Evolutionary conservation across 345 rosid genomes (phyloP).

Genomic region (Litchi chinensis): DNA sequence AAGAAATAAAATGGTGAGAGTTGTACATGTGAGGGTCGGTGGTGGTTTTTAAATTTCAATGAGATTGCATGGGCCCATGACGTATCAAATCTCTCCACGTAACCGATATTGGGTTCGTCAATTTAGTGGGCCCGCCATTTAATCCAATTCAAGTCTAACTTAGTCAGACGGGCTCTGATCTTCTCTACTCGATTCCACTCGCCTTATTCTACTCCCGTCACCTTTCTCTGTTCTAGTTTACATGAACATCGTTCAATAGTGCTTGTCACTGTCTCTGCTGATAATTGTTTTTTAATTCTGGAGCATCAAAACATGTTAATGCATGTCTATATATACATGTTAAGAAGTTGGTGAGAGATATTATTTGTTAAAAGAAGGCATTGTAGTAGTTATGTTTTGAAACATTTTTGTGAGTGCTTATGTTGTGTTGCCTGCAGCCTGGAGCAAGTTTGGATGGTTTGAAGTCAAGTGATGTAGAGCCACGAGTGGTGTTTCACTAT

Average conservation of each 20-base stretch:
- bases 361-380: no score
- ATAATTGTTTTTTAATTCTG: background rate
- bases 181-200: background rate
- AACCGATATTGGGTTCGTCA: background rate
- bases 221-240: background rate
- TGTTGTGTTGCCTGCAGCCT: slow-evolving; percentile 44
- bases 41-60: slow-evolving; percentile 17
- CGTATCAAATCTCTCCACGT: background rate
- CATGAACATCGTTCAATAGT: no score
- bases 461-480: slow-evolving; percentile 76
- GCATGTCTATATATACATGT: background rate
- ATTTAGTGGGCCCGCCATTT: slow-evolving; percentile 8
- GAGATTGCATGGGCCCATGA: slow-evolving; percentile 2
- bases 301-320: background rate
- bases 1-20: background rate
- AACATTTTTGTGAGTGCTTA: background rate
- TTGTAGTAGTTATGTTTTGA: no score
- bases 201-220: background rate
- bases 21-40: slow-evolving; percentile 46
- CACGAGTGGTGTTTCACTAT: slow-evolving; percentile 69
- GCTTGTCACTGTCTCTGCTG: background rate
- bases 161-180: background rate
- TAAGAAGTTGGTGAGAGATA: no score
- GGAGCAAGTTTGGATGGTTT: slow-evolving; percentile 62
- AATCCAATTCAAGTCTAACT: background rate